Evolutionary conservation across 495 filamentous ascomycete species (phyloP), one percentile per base, ranked within the genome.

Genomic region (Pyrenula massariospora): DNA sequence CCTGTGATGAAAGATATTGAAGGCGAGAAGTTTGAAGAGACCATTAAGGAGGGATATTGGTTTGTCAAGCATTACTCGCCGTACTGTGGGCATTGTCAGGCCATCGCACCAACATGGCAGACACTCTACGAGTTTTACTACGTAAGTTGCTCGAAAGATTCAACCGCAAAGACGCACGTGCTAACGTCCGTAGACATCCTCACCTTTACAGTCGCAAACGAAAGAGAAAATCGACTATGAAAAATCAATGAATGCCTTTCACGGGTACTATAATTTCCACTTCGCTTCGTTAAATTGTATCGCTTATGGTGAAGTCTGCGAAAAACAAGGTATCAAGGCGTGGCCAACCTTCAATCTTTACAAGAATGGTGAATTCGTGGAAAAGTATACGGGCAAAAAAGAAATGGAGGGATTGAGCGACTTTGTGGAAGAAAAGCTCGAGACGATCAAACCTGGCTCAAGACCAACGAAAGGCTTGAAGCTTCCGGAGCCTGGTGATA

Each of bases 111-210:
- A 23, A 84, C 80, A 54, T 97, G 84, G 77, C 89, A 96, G 73
- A 95, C 92, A 5, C 73, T 95, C 22, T 95, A 95, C 72, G 93
- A 97, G 68, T 96, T 83, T 71, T 96, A 96, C 73, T 95, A 91
- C 56, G 77, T 79, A 58, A 60, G 74, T 65, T 36, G 25, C 36
- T 24, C 10, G 10, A 8, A 10, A 0, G 5, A 52, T 5, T 2
- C 22, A 1, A 1, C 23, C 12, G 15, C 25, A 21, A 42, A 20
- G 19, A n/a, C 21, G 5, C 48, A 22, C 25, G 54, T 47, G 52
- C 64, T 73, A 54, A 72, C 58, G 22, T 53, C 21, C 51, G 48
- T 57, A 80, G 77, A 96, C 92, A 5, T 93, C 88, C n/a, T 84
- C 88, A 62, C 84, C 88, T 0, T 54, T 84, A 21, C 8, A 52